phyloP scores from a whole-genome alignment of 345 rosid genomes.

The Atalantia buxifolia region DNA sequence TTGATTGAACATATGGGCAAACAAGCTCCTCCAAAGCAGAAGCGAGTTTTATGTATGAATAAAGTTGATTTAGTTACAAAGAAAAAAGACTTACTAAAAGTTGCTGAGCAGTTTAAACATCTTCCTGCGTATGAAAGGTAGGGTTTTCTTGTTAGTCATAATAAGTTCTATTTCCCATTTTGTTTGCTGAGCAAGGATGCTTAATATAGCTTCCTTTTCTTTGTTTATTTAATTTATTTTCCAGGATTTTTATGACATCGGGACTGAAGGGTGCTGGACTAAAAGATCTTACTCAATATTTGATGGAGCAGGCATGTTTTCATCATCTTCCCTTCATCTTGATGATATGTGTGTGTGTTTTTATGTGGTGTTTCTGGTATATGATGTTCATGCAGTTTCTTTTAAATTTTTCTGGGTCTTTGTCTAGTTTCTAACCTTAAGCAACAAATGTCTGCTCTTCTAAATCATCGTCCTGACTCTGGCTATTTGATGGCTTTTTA shows the following conservation, averaged over 20 bases:
- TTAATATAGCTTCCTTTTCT: constrained; percentile 5
- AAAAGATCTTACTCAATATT: constrained; percentile 61
- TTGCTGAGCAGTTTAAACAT: constrained; percentile 70
- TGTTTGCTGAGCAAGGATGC: not conserved
- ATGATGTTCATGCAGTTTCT: not conserved
- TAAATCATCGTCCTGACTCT: constrained; percentile 10
- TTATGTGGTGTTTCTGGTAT: not conserved
- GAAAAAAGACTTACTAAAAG: constrained; percentile 74
- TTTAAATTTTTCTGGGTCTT: not conserved
- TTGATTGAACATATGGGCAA: constrained; percentile 71
- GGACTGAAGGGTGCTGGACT: constrained; percentile 87
- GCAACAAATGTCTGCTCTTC: not conserved
- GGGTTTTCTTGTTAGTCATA: constrained; percentile 3
- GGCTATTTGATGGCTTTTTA: constrained; percentile 22
- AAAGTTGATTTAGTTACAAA: constrained; percentile 81
- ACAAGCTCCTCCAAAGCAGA: constrained; percentile 60
- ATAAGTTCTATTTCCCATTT: not conserved
- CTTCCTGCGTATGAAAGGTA: constrained; percentile 86
- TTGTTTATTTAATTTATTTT: constrained; percentile 17
- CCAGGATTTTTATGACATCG: constrained; percentile 79
- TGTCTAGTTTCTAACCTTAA: not conserved
- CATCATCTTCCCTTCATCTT: not conserved
- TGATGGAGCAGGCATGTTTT: constrained; percentile 61
- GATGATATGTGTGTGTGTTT: not conserved
- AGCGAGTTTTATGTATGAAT: constrained; percentile 85